Base-by-base conservation (phyloP, 257 asterid genomes). In the Salvia rosmarinus region DNA sequence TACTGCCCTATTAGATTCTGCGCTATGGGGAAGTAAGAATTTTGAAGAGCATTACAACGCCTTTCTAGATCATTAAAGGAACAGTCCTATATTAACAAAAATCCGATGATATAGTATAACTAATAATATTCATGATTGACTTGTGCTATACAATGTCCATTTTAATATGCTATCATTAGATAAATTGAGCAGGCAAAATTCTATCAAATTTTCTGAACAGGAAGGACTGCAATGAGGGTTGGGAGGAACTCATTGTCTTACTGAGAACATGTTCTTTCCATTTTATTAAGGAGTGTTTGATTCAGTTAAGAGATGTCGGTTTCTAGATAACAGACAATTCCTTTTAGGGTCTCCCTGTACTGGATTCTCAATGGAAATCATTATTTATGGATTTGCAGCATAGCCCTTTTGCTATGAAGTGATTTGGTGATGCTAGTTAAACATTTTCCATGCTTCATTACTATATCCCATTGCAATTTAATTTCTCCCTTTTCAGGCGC, bases 401-500 rank as follows among this genome's bases (percentile, higher is more conserved):
- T 28, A 50, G 34, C 50, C 44, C 35, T 39, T 68, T 47, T 63
- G 25, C 63, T n/a, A 57, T 71, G 34, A 12, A 32, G 77, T 56
- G 57, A 56, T 66, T 61, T 74, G 10, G 35, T 40, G 60, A n/a
- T 2, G 5, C 64, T 50, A 64, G 61, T 57, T 76, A 42, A 56
- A 54, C 65, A 8, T 21, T 69, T 73, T 25, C 20, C 63, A 16
- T 56, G 70, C 51, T 64, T 68, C 42, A 32, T 64, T 47, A 21
- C 60, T 51, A 54, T 71, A 68, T 43, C 54, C 30, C 12, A 34
- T 49, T 34, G 11, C 21, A 35, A 60, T 17, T 34, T 63, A 43
- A 62, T 57, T 3, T 77, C 17, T 34, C 57, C 50, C 47, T 60
- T 54, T 68, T 73, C 88, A 92, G 98, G 96, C 85, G 50, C 80